phyloP scores from a whole-genome alignment of 352 stramenopile species.

The Phytopythium boreale region DNA sequence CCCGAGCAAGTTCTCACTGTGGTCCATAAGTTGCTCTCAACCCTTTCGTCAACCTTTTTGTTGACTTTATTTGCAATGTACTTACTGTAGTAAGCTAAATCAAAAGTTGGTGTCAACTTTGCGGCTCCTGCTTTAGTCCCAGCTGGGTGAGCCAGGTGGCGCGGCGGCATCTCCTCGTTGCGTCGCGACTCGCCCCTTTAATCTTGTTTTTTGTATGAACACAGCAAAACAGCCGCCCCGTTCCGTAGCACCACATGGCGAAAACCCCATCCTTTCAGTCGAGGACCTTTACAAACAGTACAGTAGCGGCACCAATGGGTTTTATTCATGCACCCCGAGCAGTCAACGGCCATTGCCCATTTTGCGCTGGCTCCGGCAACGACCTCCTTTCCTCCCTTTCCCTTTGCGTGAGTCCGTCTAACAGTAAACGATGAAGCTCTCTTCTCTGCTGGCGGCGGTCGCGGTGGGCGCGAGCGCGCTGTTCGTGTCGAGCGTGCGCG shows the following conservation, averaged over 20 bases:
- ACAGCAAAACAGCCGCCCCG: background rate
- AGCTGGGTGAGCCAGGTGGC: constrained; percentile 3
- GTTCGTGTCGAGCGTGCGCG: constrained; percentile 10
- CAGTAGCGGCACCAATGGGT: background rate
- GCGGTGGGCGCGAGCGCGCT: constrained; percentile 14
- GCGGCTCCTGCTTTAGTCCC: background rate
- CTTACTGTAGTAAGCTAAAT: background rate
- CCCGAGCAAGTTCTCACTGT: background rate
- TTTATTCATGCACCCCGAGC: background rate
- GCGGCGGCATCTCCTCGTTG: background rate
- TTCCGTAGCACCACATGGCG: constrained; percentile 2
- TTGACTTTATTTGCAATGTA: too few relatives aligned
- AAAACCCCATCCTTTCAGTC: background rate
- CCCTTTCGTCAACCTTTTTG: too few relatives aligned
- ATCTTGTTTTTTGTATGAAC: background rate
- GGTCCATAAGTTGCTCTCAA: background rate
- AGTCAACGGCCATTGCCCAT: constrained; percentile 3
- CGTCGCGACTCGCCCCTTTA: background rate
- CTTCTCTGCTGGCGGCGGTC: constrained; percentile 17
- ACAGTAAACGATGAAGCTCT: constrained; percentile 11
- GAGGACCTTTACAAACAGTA: background rate
- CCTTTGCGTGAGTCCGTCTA: background rate
- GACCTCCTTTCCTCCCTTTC: background rate
- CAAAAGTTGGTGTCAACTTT: background rate
- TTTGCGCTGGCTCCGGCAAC: constrained; percentile 1